Conservation (phyloP, 352 stramenopile genomes). For the Phytophthora colocasiae region DNA sequence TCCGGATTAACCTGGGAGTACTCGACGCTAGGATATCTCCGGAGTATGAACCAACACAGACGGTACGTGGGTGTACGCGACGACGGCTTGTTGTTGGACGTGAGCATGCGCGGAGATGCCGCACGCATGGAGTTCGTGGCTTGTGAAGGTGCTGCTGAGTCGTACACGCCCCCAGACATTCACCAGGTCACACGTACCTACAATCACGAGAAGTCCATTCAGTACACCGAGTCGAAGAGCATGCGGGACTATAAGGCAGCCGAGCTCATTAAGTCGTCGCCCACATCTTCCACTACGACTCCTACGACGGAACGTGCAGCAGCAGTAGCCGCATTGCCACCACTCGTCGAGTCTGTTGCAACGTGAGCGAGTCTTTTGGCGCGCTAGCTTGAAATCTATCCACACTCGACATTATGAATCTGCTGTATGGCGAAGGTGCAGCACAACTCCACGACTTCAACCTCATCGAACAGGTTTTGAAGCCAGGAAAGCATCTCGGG, state of each 20-base stretch:
- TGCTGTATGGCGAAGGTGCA: not conserved
- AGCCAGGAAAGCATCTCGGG: conserved; percentile 6
- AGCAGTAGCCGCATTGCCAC: conserved; percentile 26
- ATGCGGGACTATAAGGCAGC: conserved; percentile 80
- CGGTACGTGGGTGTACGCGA: conserved; percentile 82
- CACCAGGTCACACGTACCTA: conserved; percentile 74
- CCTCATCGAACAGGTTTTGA: conserved; percentile 23
- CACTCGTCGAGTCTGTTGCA: conserved; percentile 26
- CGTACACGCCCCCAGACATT: conserved; percentile 73
- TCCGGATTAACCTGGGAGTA: conserved; percentile 85
- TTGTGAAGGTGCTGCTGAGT: conserved; percentile 45
- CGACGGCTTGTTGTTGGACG: conserved; percentile 77
- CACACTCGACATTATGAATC: conserved; percentile 14
- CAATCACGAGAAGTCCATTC: conserved; percentile 73
- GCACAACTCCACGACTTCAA: conserved; percentile 1
- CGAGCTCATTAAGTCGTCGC: conserved; percentile 49
- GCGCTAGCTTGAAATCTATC: not conserved
- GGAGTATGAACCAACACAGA: conserved; percentile 91
- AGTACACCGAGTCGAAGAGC: conserved; percentile 77
- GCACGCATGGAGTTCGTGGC: conserved; percentile 81
- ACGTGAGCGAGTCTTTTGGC: not conserved
- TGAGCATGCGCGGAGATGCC: conserved; percentile 88
- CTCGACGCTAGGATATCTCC: conserved; percentile 78
- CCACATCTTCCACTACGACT: conserved; percentile 32
- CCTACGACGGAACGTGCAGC: conserved; percentile 33